Conservation (phyloP, 192 early-diverging fungal genomes). For the Backusella sp. region DNA sequence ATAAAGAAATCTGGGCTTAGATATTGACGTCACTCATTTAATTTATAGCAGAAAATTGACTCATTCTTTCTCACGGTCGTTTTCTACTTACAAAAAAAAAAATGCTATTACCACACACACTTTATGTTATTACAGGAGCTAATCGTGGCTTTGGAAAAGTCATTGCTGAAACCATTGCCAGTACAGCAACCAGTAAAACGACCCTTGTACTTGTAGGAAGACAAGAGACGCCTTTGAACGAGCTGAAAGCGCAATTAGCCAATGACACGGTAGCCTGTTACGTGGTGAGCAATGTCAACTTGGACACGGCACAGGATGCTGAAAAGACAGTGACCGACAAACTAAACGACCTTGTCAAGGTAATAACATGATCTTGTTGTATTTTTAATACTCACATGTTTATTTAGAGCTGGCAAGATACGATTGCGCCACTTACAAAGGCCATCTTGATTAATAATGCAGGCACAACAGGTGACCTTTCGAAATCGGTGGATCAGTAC, state of each 20-base stretch:
- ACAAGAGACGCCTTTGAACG: not conserved
- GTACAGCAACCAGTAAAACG: conserved; percentile 21
- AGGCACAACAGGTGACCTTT: conserved; percentile 69
- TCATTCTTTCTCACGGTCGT: not conserved
- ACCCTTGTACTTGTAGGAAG: conserved; percentile 64
- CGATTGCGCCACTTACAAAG: conserved; percentile 20
- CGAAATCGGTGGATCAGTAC: conserved; percentile 54
- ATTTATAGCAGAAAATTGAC: too few relatives aligned
- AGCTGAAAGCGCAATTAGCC: conserved; percentile 29
- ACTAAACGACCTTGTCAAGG: conserved; percentile 6
- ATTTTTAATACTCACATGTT: not conserved
- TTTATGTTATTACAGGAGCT: conserved; percentile 63
- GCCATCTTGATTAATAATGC: conserved; percentile 73
- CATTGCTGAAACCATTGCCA: conserved; percentile 44
- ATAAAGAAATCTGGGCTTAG: too few relatives aligned
- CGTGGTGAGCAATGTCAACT: conserved; percentile 2
- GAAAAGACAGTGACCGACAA: conserved; percentile 9
- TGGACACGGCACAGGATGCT: conserved; percentile 6
- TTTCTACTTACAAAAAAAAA: not conserved
- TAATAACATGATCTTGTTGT: not conserved
- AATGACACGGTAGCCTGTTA: not conserved
- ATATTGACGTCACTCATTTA: too few relatives aligned
- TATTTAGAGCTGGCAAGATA: conserved; percentile 1
- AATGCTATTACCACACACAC: conserved; percentile 30
- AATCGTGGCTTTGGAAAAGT: conserved; percentile 63